phyloP scores from a whole-genome alignment of 2,329 filamentous ascomycete species.

The Colletotrichum musicola region DNA sequence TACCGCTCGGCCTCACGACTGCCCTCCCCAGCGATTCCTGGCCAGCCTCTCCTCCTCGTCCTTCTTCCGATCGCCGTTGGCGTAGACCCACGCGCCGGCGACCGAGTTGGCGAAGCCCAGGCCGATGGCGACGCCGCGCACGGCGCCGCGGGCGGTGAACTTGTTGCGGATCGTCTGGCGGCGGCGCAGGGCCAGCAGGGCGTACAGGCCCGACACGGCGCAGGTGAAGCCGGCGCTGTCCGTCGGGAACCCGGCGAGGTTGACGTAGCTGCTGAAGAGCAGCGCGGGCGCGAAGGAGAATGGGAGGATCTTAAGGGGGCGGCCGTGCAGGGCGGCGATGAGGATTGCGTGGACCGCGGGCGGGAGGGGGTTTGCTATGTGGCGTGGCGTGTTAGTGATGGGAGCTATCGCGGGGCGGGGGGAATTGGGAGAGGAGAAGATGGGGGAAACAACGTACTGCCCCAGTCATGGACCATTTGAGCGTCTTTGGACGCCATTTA shows the following conservation, averaged over 20 bases:
- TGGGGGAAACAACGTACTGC: constrained; percentile 57
- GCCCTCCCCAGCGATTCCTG: constrained; percentile 64
- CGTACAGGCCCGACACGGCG: constrained; percentile 70
- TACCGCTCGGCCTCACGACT: neutral
- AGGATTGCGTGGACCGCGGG: constrained; percentile 68
- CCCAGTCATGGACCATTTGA: constrained; percentile 58
- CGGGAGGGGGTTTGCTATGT: constrained; percentile 64
- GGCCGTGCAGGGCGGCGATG: constrained; percentile 67
- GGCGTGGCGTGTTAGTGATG: constrained; percentile 18
- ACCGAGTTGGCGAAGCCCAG: constrained; percentile 62
- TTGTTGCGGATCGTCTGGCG: constrained; percentile 55
- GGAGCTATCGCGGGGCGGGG: neutral
- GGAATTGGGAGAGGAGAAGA: constrained; percentile 6
- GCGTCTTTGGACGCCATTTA: constrained; percentile 19
- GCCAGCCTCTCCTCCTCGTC: constrained; percentile 63
- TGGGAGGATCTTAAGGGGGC: constrained; percentile 64
- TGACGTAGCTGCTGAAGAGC: constrained; percentile 69
- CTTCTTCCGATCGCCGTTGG: constrained; percentile 61
- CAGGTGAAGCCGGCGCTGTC: constrained; percentile 68
- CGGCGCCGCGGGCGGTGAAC: constrained; percentile 61
- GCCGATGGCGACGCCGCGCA: constrained; percentile 64
- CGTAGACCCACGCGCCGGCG: constrained; percentile 66
- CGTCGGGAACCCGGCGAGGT: constrained; percentile 69
- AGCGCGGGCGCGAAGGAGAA: constrained; percentile 65
- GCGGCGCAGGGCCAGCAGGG: constrained; percentile 65